Evolutionary conservation across 192 early-diverging fungal genomes (phyloP).

Genomic region (Lunasporangiospora selenospora): DNA sequence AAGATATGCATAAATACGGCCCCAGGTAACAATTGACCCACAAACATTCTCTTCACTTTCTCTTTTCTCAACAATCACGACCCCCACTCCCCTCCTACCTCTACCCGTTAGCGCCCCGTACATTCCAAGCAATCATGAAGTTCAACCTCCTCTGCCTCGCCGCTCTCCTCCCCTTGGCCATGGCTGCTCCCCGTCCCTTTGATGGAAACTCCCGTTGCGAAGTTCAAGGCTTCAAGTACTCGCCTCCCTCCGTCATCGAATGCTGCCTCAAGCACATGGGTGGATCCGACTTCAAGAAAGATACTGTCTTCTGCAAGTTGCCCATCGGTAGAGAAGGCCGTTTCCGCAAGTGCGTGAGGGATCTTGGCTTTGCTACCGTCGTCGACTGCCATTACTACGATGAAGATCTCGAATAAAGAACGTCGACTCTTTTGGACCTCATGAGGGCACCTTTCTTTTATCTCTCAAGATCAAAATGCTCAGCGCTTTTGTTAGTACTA

Average conservation of each 20-base stretch:
- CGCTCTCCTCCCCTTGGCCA: background rate
- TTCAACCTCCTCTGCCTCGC: background rate
- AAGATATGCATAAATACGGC: no score
- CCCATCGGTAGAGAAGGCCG: constrained; percentile 15
- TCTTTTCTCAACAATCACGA: no score
- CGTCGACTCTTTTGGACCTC: no score
- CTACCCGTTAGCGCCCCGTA: no score
- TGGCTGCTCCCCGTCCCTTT: constrained; percentile 4
- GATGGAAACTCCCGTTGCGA: constrained; percentile 26
- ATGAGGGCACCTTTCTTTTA: no score
- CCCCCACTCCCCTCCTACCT: no score
- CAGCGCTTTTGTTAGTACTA: no score
- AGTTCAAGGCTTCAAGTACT: constrained; percentile 13
- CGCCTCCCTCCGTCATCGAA: constrained; percentile 11
- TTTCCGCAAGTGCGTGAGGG: constrained; percentile 30
- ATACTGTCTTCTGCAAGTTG: constrained; percentile 4
- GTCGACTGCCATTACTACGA: constrained; percentile 23
- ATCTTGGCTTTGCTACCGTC: constrained; percentile 16
- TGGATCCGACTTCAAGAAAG: constrained; percentile 11
- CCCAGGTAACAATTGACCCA: no score
- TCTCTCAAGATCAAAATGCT: no score
- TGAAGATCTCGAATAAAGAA: no score
- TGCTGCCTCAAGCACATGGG: constrained; percentile 34
- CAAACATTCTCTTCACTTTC: no score
- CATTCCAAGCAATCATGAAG: no score